Base-by-base conservation (phyloP, 164 flowering plant genomes). In the Magnolia changhungtana region DNA sequence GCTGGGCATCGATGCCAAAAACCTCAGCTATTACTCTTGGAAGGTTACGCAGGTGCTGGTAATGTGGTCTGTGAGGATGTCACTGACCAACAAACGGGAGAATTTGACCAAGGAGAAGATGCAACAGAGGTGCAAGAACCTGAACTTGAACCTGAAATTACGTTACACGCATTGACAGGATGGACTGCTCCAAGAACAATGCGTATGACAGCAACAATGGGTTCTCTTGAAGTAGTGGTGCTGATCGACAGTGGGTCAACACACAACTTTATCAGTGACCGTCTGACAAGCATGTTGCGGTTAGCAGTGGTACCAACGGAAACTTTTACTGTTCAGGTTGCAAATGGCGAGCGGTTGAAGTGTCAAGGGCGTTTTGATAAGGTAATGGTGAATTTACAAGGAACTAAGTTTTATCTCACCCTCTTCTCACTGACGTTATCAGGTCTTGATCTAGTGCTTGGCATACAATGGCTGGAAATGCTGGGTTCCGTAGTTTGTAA, bases 191-290 rank as follows among this genome's bases (percentile, higher is more conserved):
- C 52, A 0, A 49, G 16, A n/a, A 79, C 81, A 8, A 66, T 81
- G 76, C 6, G 76, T 3, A 37, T 81, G 0, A 8, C 2, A 19
- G 72, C 64, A 72, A 13, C 1, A 23, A 23, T 72, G 2, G 63
- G 75, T 0, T 0, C 79, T 73, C 29, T 76, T 68, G 50, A 73
- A 77, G 11, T 75, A 73, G 69, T 66, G 11, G 69, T 27, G 8
- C 1, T 77, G 71, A 3, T 71, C 78, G 58, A 51, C 13, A 51
- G 58, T 51, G 58, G 58, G 58, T 51, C 58, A 7, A 1, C 58
- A 0, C 79, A 76, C 23, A 79, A 78, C 9, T 82, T 76, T 20
- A 75, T 78, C 4, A 72, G 71, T 61, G 61, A 75, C 0, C 7
- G 45, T 0, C 5, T 81, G 8, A 78, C 67, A 5, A 3, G 10